Percentiles rank a stretch among this genome's conserved stretches.
Evolutionary conservation across 768 basidiomycete genomes (phyloP).

Genomic region (Macrocybe gigantea): DNA sequence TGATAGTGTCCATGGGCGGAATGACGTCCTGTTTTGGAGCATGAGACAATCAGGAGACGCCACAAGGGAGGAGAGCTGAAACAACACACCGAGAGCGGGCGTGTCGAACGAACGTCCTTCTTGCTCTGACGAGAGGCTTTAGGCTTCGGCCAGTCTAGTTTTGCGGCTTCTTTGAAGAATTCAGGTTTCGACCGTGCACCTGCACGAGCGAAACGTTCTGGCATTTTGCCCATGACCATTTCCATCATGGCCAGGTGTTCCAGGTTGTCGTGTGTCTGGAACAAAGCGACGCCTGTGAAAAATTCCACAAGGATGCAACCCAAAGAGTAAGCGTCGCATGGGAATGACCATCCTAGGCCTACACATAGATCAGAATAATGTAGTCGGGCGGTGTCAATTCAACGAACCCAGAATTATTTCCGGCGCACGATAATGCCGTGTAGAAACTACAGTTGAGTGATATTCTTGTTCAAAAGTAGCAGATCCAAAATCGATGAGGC

Average conservation of each 20-base stretch:
- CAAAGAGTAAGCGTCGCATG: conserved; percentile 97
- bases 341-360: conserved; percentile 98
- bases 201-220: conserved; percentile 72
- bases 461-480: conserved; percentile 98
- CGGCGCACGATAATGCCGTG: conserved; percentile 96
- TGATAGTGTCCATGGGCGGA: conserved; percentile 65
- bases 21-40: conserved; percentile 66
- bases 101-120: conserved; percentile 89
- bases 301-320: conserved; percentile 99
- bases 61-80: conserved; percentile 1
- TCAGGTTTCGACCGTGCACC: conserved; percentile 83
- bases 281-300: conserved; percentile 95
- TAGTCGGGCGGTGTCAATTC: not conserved
- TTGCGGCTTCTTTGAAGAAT: conserved; percentile 83
- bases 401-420: conserved; percentile 95
- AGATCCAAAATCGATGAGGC: conserved; percentile 96
- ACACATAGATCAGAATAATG: conserved; percentile 10
- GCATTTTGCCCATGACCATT: conserved; percentile 98
- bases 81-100: conserved; percentile 63
- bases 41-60: conserved; percentile 6
- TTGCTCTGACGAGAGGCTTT: conserved; percentile 85
- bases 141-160: conserved; percentile 89
- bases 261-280: conserved; percentile 98
- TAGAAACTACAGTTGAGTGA: conserved; percentile 96
- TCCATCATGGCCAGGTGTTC: conserved; percentile 99